Evolutionary conservation across 129 eudicot species (phyloP), one percentile per base, ranked within the genome.

Genomic region (Flaveria brownii): DNA sequence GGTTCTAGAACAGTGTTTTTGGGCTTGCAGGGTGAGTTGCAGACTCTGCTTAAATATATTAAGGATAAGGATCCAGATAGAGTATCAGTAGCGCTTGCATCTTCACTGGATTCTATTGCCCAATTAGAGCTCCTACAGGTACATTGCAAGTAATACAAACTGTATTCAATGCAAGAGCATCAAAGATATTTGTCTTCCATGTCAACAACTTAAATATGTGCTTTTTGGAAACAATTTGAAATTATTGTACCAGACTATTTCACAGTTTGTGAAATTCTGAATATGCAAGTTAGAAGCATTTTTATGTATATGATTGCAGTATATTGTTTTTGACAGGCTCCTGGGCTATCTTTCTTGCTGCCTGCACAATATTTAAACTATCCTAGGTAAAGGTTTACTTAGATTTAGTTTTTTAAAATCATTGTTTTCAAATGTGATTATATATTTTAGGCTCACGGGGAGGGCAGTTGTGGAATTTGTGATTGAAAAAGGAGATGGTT

Each of bases 41-140:
- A 87, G 80, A 77, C 72, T 60, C 94, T 94, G 42, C 96, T 94
- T 57, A 82, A 69, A 42, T 76, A 80, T 77, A 94, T 94, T 49
- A 91, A 94, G 77, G 97, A 94, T 57, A 91, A 94, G 77, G 96
- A 94, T 85, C 84, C 99, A 36, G 99, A 94, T 79, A 85, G 71
- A 82, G 93, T 94, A 62, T 94, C 99, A 41, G 60, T 91, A 69
- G 84, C 88, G 30, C 99, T 94, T 55, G 97, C 99, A 25, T 89
- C 96, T 89, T 82, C 99, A 70, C 86, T 94, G 62, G 99, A 94
- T 83, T 86, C 90, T 39, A 72, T 94, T 70, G 99, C 99, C 41
- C 90, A 89, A 59, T 68, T 94, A 82, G 99, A 94, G 84, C 79
- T 94, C 83, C 82, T 91, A 83, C 97, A 94, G 99, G 99, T 94